Evolutionary conservation across 1,139 yeast species (phyloP), one percentile per base, ranked within the genome.

Genomic region (Waltiozyma sp.): DNA sequence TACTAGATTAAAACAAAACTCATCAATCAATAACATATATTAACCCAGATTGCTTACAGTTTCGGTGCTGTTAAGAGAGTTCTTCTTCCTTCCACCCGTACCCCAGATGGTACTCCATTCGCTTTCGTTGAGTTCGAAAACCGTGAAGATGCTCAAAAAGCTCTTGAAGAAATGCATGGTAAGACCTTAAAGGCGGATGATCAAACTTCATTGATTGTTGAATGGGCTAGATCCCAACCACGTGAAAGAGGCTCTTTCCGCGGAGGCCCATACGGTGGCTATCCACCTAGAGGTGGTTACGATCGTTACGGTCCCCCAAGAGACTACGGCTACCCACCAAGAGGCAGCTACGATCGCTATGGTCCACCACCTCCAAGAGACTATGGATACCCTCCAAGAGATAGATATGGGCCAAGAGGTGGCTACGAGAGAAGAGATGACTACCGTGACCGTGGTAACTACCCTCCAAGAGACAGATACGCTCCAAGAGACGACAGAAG

Each of bases 121-220:
- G 88, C 87, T n/a, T 81, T 80, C 61, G 86, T 81, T 31, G 86
- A 80, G 56, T 81, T 71, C 56, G 73, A 75, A 54, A 73, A 69
- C 45, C 59, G 66, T 18, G 75, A 75, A 48, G 82, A 77, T 55
- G 80, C 85, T 51, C 80, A 77, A 53, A 70, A 70, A 42, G 85
- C 86, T 14, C 59, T 79, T 40, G 66, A 62, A 4, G 23, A 8
- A 45, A 61, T 77, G 53, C 72, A 75, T 49, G 72, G 72, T 21
- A 70, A 71, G 38, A 60, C 64, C 49, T 45, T 66, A 61, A 52
- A 73, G 59, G 40, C 73, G 54, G 63, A 63, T 68, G 46, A 58
- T 50, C 51, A 59, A 52, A 48, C 62, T 48, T 54, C 73, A 3
- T 63, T 77, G 49, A 68, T 64, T n/a, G 79, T 77, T 31, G 80